Evolutionary conservation across 2,329 filamentous ascomycete species (phyloP).

Genomic region (Exophiala xenobiotica): DNA sequence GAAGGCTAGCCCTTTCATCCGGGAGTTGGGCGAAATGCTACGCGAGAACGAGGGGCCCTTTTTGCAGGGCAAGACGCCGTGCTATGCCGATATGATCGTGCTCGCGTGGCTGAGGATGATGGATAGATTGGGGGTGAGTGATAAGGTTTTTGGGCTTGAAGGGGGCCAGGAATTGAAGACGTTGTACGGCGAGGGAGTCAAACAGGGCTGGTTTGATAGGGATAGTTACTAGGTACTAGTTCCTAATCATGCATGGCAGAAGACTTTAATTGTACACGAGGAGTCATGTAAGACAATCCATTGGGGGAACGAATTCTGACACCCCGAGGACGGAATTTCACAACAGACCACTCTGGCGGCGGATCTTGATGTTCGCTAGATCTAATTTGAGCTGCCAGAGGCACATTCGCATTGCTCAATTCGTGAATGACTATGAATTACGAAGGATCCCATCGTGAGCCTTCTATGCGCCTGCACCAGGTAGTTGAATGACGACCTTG

Average conservation of each 20-base stretch:
- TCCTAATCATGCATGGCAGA: too few relatives aligned
- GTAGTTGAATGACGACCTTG: constrained; percentile 49
- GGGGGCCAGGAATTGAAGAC: constrained; percentile 18
- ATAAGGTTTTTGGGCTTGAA: constrained; percentile 8
- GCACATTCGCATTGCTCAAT: too few relatives aligned
- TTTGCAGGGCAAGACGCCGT: constrained; percentile 57
- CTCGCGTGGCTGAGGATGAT: constrained; percentile 50
- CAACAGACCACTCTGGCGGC: too few relatives aligned
- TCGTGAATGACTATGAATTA: too few relatives aligned
- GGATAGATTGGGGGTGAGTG: constrained; percentile 29
- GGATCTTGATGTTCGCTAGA: too few relatives aligned
- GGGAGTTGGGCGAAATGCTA: constrained; percentile 46
- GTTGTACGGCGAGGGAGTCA: constrained; percentile 17
- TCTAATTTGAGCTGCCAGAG: too few relatives aligned
- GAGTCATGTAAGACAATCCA: too few relatives aligned
- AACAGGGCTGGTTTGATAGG: constrained; percentile 23
- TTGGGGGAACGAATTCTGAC: too few relatives aligned
- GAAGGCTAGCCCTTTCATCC: constrained; percentile 35
- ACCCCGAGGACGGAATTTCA: too few relatives aligned
- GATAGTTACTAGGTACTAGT: constrained; percentile 23
- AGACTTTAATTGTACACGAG: too few relatives aligned
- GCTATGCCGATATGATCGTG: constrained; percentile 61
- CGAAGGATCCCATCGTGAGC: too few relatives aligned
- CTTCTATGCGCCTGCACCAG: neutral
- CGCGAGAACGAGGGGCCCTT: constrained; percentile 61